Base-by-base conservation (phyloP, 139 green algal genomes). In the Chlamydomonas schloesseri region DNA sequence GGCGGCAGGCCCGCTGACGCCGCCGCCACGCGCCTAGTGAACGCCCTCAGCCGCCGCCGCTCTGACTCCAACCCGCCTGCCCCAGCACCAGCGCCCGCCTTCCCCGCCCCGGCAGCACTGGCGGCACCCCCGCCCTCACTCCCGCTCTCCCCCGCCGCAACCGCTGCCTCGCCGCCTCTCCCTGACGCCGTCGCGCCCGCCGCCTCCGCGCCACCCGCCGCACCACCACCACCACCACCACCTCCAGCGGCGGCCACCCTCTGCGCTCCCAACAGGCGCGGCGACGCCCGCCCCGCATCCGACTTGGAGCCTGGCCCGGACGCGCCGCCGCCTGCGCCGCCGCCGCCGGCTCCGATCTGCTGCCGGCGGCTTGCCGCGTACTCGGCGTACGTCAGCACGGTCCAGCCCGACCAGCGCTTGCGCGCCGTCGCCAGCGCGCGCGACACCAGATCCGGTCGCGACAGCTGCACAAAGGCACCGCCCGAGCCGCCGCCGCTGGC, bases 401-500 rank as follows among this genome's bases (percentile, higher is more conserved):
- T 58, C 50, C 33, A 77, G 18, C 47, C 10, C 18, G 8, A 0
- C 50, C 50, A 70, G 33, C 28, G 23, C 68, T 58, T 70, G 9
- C 53, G 67, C 2, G 67, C 33, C 21, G 24, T 21, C 24, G 36
- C 17, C 33, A 77, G 21, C 9, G 50, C 67, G 0, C 24, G n/a
- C 50, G 47, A 21, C 80, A 77, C 50, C 67, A 67, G n/a, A 24
- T 77, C 80, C 21, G 50, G 50, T 0, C 50, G 29, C 9, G 80
- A 11, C 68, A 86, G 80, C 68, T 78, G 80, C 1, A 86, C 46
- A 18, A 86, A 34, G 26, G 68, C 67, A 8, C 42, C 42, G 33
- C 58, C 67, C 24, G 17, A 5, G 13, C 15, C 37, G 11, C 10
- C 47, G 65, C 47, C 79, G 28, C 20, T 47, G 26, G 62, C 2